Percentiles rank a stretch among this genome's conserved stretches.
Evolutionary conservation across 768 basidiomycete genomes (phyloP).

Genomic region (Leccinellum rugosiceps): DNA sequence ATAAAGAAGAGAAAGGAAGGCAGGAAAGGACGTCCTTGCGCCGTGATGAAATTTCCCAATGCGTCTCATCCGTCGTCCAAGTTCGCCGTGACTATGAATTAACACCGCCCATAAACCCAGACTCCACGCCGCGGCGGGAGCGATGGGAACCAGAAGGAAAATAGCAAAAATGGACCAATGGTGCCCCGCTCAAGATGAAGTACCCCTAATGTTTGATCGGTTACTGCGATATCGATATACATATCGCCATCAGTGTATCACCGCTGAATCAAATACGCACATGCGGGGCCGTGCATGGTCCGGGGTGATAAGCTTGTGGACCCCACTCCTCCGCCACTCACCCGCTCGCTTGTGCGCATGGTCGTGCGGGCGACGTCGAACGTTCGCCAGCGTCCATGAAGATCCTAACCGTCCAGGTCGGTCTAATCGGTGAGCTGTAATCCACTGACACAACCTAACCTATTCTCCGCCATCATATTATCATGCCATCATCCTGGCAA

Average conservation of each 20-base stretch:
- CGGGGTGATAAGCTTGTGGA: neutral
- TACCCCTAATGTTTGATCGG: neutral
- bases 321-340: neutral
- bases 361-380: neutral
- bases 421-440: neutral
- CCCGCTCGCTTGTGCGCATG: neutral
- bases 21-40: neutral
- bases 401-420: neutral
- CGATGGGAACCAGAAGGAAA: too few relatives aligned
- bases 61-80: neutral
- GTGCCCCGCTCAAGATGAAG: neutral
- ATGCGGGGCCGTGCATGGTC: too few relatives aligned
- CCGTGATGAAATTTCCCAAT: neutral
- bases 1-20: neutral
- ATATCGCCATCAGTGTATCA: neutral
- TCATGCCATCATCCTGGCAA: too few relatives aligned
- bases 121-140: too few relatives aligned
- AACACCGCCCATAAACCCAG: neutral
- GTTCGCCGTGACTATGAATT: neutral
- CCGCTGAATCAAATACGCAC: too few relatives aligned
- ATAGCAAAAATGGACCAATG: neutral
- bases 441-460: too few relatives aligned
- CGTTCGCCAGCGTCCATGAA: neutral
- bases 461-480: too few relatives aligned
- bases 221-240: neutral